A percentile compares a stretch with the other conserved stretches of the same genome.
Evolutionary conservation across 192 early-diverging fungal species (phyloP).

Genomic region (Pilobolus umbonatus): DNA sequence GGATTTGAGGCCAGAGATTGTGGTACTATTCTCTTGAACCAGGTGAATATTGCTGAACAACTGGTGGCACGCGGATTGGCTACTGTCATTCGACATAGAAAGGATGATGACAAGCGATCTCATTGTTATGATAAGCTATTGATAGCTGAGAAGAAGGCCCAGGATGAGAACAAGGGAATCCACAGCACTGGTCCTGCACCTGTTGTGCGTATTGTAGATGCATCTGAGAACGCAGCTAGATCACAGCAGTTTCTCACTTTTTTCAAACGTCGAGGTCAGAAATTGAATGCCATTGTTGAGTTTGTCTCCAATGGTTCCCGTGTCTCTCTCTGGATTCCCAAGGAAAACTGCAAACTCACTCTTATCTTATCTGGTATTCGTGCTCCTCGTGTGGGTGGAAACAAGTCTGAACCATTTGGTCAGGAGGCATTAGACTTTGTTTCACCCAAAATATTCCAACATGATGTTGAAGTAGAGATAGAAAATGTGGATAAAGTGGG

Average conservation of each 20-base stretch:
- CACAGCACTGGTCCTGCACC: conserved; percentile 83
- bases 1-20: conserved; percentile 83
- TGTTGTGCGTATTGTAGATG: conserved; percentile 70
- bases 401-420: conserved; percentile 84
- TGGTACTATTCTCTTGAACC: conserved; percentile 71
- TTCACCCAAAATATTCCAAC: conserved; percentile 66
- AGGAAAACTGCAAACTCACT: conserved; percentile 77
- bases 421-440: conserved; percentile 75
- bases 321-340: conserved; percentile 78
- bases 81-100: conserved; percentile 71
- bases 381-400: conserved; percentile 67
- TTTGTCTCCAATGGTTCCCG: conserved; percentile 80
- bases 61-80: conserved; percentile 70
- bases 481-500: conserved; percentile 90
- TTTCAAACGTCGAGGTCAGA: conserved; percentile 78
- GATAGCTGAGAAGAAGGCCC: conserved; percentile 65
- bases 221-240: conserved; percentile 72
- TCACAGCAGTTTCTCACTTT: conserved; percentile 83
- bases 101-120: conserved; percentile 85
- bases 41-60: conserved; percentile 53
- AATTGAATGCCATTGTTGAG: conserved; percentile 81
- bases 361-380: conserved; percentile 85
- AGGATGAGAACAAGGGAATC: conserved; percentile 66
- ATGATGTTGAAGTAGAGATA: conserved; percentile 88
- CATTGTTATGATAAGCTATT: conserved; percentile 82